Percentiles rank a stretch among this genome's conserved stretches.
phyloP scores from a whole-genome alignment of 2,329 filamentous ascomycete species.

The Fusarium equiseti region DNA sequence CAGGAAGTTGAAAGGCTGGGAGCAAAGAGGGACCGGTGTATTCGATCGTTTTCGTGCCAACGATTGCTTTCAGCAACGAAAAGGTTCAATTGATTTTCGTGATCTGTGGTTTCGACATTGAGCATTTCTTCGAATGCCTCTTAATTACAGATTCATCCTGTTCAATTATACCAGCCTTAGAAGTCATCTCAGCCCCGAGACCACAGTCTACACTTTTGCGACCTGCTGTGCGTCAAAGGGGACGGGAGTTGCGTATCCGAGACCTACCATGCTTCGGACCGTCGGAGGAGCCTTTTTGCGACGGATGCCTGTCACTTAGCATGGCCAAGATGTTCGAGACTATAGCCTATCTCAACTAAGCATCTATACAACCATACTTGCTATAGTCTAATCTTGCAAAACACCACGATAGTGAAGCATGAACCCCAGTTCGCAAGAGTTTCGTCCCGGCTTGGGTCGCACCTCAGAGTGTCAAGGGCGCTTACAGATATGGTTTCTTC shows the following conservation, averaged over 20 bases:
- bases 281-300: slow-evolving; percentile 15
- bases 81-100: neutral
- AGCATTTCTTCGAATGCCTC: too few relatives aligned
- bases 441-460: slow-evolving; percentile 6
- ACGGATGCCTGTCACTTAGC: slow-evolving; percentile 23
- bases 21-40: neutral
- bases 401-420: slow-evolving; percentile 7
- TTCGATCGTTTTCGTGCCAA: neutral
- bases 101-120: neutral
- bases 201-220: neutral
- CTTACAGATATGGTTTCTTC: slow-evolving; percentile 16
- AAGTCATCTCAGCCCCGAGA: neutral
- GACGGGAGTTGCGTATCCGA: slow-evolving; percentile 46
- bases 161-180: neutral
- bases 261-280: slow-evolving; percentile 30
- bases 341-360: slow-evolving; percentile 8
- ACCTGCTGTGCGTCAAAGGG: slow-evolving; percentile 5
- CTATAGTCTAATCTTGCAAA: slow-evolving; percentile 10
- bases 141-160: neutral
- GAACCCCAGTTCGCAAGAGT: slow-evolving; percentile 5
- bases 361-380: neutral
- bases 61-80: neutral
- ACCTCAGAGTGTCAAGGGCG: slow-evolving; percentile 16
- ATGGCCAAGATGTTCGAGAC: slow-evolving; percentile 10
- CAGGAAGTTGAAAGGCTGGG: neutral